A percentile compares a stretch with the other conserved stretches of the same genome.
These are phyloP conservation scores for Rhytidiadelphus loreus DNA, from an alignment of 225 moss, liverwort and hornwort species.

Conservation along the genomic window DNA sequence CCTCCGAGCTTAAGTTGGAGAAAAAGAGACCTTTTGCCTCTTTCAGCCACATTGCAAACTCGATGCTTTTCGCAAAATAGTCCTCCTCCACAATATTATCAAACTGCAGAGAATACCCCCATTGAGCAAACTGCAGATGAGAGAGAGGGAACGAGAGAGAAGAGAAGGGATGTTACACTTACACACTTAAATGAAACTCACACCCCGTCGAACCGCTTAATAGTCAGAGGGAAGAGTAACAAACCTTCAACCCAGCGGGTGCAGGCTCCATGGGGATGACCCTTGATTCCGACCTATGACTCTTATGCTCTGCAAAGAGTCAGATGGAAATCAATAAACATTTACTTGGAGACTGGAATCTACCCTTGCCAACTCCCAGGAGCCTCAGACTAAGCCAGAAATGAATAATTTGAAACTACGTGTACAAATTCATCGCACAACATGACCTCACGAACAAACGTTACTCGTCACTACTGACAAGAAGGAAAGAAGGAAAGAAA, in stretches of 20 bases:
- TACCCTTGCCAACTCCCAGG: neutral
- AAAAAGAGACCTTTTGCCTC: constrained; percentile 67
- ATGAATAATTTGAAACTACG: neutral
- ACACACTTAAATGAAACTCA: neutral
- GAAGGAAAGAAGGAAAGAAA: neutral
- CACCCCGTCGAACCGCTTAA: neutral
- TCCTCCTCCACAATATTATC: constrained; percentile 69
- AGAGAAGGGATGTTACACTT: neutral
- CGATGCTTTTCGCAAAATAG: constrained; percentile 70
- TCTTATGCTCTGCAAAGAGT: constrained; percentile 40
- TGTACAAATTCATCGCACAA: neutral
- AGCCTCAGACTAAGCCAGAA: neutral
- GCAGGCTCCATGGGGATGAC: constrained; percentile 35
- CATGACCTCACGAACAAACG: neutral
- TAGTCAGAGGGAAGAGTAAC: neutral
- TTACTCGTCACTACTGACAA: neutral
- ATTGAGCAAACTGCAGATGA: neutral
- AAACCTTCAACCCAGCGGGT: constrained; percentile 33
- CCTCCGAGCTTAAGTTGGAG: constrained; percentile 66
- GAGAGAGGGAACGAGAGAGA: neutral
- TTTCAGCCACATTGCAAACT: constrained; percentile 88
- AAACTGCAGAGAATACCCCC: constrained; percentile 7
- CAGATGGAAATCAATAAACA: neutral
- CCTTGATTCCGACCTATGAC: constrained; percentile 10
- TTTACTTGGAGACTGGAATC: neutral